These are phyloP conservation scores for Monilinia polystroma DNA, from an alignment of 2,329 filamentous ascomycete genomes.

Conservation along the genomic window DNA sequence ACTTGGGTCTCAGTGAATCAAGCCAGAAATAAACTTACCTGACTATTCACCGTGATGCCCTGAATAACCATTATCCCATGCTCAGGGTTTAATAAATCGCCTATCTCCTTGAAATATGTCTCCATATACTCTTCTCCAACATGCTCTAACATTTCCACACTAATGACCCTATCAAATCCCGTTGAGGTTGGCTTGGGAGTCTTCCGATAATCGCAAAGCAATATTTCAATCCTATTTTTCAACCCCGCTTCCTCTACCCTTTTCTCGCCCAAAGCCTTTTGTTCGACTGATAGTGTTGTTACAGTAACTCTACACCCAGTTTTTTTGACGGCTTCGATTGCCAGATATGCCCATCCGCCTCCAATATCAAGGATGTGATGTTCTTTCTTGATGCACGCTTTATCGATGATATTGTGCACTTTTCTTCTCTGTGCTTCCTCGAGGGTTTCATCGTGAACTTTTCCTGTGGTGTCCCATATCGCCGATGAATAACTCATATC, in stretches of 20 bases:
- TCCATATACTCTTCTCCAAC: constrained; percentile 64
- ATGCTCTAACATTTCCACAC: constrained; percentile 73
- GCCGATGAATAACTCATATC: constrained; percentile 74
- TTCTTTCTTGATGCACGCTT: constrained; percentile 56
- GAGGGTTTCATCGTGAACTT: constrained; percentile 48
- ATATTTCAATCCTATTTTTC: constrained; percentile 56
- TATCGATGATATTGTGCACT: constrained; percentile 60
- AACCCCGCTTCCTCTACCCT: constrained; percentile 59
- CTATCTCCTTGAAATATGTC: constrained; percentile 63
- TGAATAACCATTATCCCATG: constrained; percentile 67
- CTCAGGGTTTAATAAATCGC: constrained; percentile 59
- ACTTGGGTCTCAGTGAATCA: neutral
- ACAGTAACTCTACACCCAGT: constrained; percentile 68
- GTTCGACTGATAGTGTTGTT: constrained; percentile 64
- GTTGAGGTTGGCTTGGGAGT: constrained; percentile 49
- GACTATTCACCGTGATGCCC: constrained; percentile 63
- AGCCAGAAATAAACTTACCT: neutral
- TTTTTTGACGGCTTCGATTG: constrained; percentile 62
- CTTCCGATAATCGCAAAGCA: constrained; percentile 64
- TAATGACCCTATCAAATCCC: constrained; percentile 66
- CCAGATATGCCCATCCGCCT: constrained; percentile 70
- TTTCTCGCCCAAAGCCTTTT: constrained; percentile 63
- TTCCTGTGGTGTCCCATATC: constrained; percentile 49
- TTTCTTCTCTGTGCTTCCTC: constrained; percentile 66
- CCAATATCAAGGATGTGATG: constrained; percentile 72